Evolutionary conservation across 176 grass and related monocot species (phyloP).

Genomic region (sorghum (Sorghum bicolor)): DNA sequence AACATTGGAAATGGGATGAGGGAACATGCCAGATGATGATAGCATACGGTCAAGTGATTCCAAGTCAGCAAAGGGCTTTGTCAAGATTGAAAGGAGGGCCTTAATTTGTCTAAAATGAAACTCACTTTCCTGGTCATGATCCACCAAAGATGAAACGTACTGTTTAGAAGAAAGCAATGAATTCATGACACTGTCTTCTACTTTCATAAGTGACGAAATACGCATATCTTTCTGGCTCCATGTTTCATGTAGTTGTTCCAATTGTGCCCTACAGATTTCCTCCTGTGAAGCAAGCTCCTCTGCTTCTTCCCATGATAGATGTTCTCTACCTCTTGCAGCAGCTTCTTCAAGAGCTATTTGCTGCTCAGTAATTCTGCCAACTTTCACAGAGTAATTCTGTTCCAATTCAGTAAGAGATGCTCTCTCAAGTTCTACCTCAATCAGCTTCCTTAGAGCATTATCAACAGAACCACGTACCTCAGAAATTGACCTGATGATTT

Average conservation of each 20-base stretch:
- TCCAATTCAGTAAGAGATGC: constrained; percentile 78
- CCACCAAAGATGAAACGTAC: constrained; percentile 66
- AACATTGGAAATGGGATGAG: constrained; percentile 43
- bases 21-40: constrained; percentile 36
- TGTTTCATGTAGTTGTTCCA: constrained; percentile 83
- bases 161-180: constrained; percentile 72
- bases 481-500: constrained; percentile 71
- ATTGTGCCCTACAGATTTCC: constrained; percentile 84
- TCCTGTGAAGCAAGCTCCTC: constrained; percentile 95
- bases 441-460: constrained; percentile 71
- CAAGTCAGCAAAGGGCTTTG: constrained; percentile 69
- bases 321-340: constrained; percentile 73
- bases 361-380: constrained; percentile 80
- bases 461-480: constrained; percentile 79
- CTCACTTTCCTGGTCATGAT: constrained; percentile 60
- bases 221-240: constrained; percentile 90
- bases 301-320: constrained; percentile 99
- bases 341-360: constrained; percentile 88
- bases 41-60: constrained; percentile 72
- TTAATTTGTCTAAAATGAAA: constrained; percentile 63
- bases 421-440: constrained; percentile 85
- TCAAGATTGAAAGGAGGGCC: constrained; percentile 61
- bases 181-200: constrained; percentile 70
- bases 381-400: constrained; percentile 77
- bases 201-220: constrained; percentile 67